Percentiles rank a stretch among this genome's conserved stretches.
Conservation (phyloP, 768 basidiomycete genomes). For the Albatrellus ellisii region DNA sequence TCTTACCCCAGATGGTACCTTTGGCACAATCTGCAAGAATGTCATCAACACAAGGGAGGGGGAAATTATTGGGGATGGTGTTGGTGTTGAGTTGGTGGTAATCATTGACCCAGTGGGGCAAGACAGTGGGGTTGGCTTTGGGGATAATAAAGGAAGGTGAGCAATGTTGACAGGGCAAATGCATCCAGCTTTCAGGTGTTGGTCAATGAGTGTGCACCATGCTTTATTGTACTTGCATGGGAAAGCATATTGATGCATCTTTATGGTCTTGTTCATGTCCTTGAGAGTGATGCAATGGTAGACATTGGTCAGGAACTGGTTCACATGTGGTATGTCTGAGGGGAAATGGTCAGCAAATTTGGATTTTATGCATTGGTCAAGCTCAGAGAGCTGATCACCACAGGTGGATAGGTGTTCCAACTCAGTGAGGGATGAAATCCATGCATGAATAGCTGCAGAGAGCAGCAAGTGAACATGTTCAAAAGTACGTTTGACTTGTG, state of each 20-base stretch:
- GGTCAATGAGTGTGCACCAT: constrained; percentile 21
- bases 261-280: constrained; percentile 14
- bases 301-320: constrained; percentile 11
- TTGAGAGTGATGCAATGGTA: constrained; percentile 12
- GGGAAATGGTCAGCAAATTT: constrained; percentile 13
- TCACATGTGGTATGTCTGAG: constrained; percentile 13
- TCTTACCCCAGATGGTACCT: too few species aligned
- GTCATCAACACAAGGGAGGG: too few species aligned
- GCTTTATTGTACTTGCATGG: constrained; percentile 21
- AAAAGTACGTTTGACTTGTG: not conserved
- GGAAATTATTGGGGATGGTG: too few species aligned
- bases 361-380: not conserved
- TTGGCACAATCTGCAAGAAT: too few species aligned
- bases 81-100: too few species aligned
- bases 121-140: constrained; percentile 14
- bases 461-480: not conserved
- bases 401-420: not conserved
- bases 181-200: constrained; percentile 22
- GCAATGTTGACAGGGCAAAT: constrained; percentile 19
- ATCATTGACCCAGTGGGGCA: too few species aligned
- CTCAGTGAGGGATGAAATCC: not conserved
- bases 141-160: constrained; percentile 24
- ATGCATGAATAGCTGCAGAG: too few species aligned
- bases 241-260: constrained; percentile 19
- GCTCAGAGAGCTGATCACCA: not conserved